A percentile compares a stretch with the other conserved stretches of the same genome.
These are phyloP conservation scores for Teunomyces pallodes DNA, from an alignment of 805 yeast genomes.

Conservation along the genomic window DNA sequence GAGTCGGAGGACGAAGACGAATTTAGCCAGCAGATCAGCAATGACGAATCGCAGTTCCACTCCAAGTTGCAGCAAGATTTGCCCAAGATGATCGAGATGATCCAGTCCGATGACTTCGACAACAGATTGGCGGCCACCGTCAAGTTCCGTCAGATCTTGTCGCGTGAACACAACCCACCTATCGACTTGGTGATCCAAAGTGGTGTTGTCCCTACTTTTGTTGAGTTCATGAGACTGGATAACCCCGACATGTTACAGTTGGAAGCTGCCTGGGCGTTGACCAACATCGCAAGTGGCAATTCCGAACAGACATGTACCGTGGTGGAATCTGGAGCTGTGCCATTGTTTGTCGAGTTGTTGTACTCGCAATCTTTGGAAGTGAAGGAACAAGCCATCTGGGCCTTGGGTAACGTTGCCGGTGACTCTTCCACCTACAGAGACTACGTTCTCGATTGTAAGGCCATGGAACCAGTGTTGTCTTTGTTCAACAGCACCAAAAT, in stretches of 20 bases:
- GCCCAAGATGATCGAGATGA: slow-evolving; percentile 81
- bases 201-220: slow-evolving; percentile 91
- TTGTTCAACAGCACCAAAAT: slow-evolving; percentile 79
- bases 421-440: slow-evolving; percentile 91
- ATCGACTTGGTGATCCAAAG: slow-evolving; percentile 88
- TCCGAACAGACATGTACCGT: slow-evolving; percentile 88
- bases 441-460: slow-evolving; percentile 77
- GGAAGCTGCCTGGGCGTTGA: slow-evolving; percentile 99
- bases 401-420: slow-evolving; percentile 98
- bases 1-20: slow-evolving; percentile 44
- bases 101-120: slow-evolving; percentile 72
- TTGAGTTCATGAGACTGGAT: slow-evolving; percentile 69
- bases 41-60: slow-evolving; percentile 43
- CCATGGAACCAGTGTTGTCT: slow-evolving; percentile 82
- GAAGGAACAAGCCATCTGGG: slow-evolving; percentile 99
- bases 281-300: slow-evolving; percentile 94
- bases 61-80: slow-evolving; percentile 55
- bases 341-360: slow-evolving; percentile 79
- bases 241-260: slow-evolving; percentile 87
- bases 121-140: slow-evolving; percentile 85
- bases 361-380: slow-evolving; percentile 84
- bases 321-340: slow-evolving; percentile 92
- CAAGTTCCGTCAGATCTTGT: slow-evolving; percentile 87
- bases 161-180: slow-evolving; percentile 95
- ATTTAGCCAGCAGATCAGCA: slow-evolving; percentile 31